Percentiles rank a stretch among this genome's conserved stretches.
phyloP scores from a whole-genome alignment of 176 grass and related monocot genomes.

The Zoysia pacifica region DNA sequence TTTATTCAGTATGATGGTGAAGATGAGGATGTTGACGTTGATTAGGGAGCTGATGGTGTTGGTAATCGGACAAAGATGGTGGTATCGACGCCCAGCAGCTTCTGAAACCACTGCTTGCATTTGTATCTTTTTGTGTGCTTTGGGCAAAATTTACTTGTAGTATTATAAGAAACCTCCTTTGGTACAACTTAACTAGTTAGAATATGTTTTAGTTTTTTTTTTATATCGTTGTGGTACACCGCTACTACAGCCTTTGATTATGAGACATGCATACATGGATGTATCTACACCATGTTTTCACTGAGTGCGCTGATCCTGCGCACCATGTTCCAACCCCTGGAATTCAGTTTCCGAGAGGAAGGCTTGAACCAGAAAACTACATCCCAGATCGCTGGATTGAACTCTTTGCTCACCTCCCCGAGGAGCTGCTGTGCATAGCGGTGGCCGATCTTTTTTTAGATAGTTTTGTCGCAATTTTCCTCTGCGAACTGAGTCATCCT shows the following conservation, averaged over 20 bases:
- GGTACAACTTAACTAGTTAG: background rate
- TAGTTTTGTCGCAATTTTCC: too few species aligned
- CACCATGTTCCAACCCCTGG: background rate
- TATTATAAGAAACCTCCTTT: background rate
- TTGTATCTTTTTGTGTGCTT: constrained; percentile 11
- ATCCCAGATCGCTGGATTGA: background rate
- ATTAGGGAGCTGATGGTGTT: constrained; percentile 15
- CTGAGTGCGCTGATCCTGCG: background rate
- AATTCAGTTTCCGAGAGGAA: background rate
- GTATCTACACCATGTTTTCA: background rate
- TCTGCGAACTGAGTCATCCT: too few species aligned
- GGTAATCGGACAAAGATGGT: constrained; percentile 33
- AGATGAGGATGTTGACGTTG: constrained; percentile 57
- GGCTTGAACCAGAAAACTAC: background rate
- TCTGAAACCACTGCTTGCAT: constrained; percentile 5
- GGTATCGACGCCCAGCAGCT: background rate
- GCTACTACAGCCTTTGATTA: background rate
- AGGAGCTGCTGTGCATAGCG: too few species aligned
- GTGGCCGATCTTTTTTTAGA: too few species aligned
- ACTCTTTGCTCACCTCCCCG: too few species aligned
- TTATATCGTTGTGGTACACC: background rate
- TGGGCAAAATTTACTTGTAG: background rate
- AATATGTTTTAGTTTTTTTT: background rate
- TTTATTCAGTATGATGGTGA: constrained; percentile 59
- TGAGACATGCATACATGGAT: background rate